Evolutionary conservation across 306 rosid species (phyloP).

Genomic region (Psophocarpus tetragonolobus): DNA sequence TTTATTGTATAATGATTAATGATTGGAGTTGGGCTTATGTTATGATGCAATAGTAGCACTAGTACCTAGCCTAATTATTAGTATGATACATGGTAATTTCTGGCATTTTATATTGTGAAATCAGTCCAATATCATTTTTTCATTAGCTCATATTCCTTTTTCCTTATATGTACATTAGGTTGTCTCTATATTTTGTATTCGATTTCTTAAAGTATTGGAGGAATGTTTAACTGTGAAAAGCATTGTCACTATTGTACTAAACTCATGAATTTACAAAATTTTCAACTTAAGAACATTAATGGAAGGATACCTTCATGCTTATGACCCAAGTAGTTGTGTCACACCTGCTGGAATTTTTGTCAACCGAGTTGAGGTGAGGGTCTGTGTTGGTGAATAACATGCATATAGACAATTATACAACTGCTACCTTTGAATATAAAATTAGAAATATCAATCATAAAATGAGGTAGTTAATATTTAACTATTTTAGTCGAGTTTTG

Average conservation of each 20-base stretch:
- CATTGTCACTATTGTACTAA: not conserved
- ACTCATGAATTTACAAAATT: constrained; percentile 3
- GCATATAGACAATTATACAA: constrained; percentile 27
- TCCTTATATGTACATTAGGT: not conserved
- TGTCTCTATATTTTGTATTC: constrained; percentile 10
- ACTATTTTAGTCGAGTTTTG: not conserved
- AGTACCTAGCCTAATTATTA: constrained; percentile 5
- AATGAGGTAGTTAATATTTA: constrained; percentile 3
- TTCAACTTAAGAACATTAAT: constrained; percentile 85
- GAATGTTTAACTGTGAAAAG: not conserved
- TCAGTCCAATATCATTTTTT: not conserved
- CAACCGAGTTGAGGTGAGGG: constrained; percentile 86
- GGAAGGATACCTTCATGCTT: constrained; percentile 92
- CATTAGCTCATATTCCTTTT: not conserved
- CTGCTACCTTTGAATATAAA: constrained; percentile 12
- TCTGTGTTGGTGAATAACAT: not conserved
- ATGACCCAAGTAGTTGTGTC: constrained; percentile 64
- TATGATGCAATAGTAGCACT: not conserved
- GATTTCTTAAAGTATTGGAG: not conserved
- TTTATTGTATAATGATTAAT: not conserved
- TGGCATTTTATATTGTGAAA: not conserved
- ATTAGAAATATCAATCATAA: constrained; percentile 4
- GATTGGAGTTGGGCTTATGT: constrained; percentile 4
- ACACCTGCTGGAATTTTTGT: constrained; percentile 89
- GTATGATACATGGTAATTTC: constrained; percentile 1